Evolutionary conservation across 116 monocot genomes (phyloP).

Genomic region (Phalaenopsis hybrid): DNA sequence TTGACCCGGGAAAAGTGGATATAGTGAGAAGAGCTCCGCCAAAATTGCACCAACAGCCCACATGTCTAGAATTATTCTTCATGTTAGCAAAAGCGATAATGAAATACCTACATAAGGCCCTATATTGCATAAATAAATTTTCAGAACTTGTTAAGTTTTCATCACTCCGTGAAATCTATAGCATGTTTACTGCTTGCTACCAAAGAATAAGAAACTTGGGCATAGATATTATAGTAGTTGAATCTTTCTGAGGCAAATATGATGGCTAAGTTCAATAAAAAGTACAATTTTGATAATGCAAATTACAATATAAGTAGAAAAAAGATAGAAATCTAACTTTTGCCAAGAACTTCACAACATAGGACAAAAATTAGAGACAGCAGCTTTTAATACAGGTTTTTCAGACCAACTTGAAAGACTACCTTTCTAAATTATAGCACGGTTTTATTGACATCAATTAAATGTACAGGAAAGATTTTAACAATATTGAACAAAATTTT

Average conservation of each 20-base stretch:
- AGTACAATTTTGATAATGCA: background rate
- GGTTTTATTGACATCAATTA: background rate
- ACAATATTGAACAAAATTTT: background rate
- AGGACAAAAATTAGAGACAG: background rate
- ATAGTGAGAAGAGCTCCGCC: conserved; percentile 72
- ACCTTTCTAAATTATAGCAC: background rate
- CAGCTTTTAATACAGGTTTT: background rate
- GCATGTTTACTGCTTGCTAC: background rate
- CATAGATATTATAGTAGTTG: background rate
- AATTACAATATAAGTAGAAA: background rate
- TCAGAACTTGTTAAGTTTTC: background rate
- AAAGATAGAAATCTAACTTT: background rate
- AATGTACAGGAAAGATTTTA: background rate
- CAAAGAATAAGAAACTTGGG: background rate
- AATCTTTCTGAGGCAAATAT: background rate
- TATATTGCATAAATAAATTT: background rate
- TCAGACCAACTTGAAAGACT: background rate
- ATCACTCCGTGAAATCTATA: background rate
- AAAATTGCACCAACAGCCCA: conserved; percentile 91
- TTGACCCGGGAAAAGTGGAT: conserved; percentile 86
- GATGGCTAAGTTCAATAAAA: background rate
- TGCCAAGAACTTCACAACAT: background rate
- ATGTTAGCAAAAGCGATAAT: background rate
- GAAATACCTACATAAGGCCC: background rate
- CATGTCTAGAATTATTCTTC: conserved; percentile 46